A percentile compares a stretch with the other conserved stretches of the same genome.
Conservation (phyloP, 345 rosid genomes). For the Psidium friedrichsthalianum region DNA sequence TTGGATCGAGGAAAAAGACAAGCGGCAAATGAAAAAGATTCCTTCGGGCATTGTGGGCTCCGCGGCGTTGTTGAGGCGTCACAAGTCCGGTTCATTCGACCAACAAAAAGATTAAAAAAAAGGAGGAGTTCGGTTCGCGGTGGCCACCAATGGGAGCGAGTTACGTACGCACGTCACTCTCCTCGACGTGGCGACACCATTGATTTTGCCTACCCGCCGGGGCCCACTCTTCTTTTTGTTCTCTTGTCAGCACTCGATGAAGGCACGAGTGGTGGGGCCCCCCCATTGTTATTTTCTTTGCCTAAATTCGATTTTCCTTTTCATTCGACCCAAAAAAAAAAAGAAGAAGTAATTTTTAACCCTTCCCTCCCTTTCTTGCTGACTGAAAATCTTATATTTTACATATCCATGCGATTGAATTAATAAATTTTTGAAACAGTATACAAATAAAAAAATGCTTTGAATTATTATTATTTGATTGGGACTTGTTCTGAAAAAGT, state of each 20-base stretch:
- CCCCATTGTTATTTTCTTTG: neutral
- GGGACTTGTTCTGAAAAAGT: too few species aligned
- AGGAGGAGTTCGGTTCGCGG: neutral
- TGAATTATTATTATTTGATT: too few species aligned
- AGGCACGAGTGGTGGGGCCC: neutral
- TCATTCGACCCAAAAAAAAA: too few species aligned
- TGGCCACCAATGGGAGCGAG: neutral
- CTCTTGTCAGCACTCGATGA: neutral
- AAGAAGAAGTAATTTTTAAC: too few species aligned
- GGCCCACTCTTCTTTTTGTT: neutral
- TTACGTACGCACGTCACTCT: neutral
- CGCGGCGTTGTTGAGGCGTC: slow-evolving; percentile 10
- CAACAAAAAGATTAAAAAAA: too few species aligned
- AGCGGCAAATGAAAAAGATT: neutral
- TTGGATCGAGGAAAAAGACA: neutral
- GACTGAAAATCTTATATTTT: too few species aligned
- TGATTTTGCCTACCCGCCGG: neutral
- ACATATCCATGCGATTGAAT: too few species aligned
- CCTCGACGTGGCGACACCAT: neutral
- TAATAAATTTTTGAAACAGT: too few species aligned
- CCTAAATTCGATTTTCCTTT: too few species aligned
- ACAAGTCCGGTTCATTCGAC: neutral
- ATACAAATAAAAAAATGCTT: too few species aligned
- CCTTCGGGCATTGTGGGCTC: neutral
- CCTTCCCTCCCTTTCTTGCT: too few species aligned